Conservation (phyloP, 331 rosid genomes). For the Phaseolus coccineus region DNA sequence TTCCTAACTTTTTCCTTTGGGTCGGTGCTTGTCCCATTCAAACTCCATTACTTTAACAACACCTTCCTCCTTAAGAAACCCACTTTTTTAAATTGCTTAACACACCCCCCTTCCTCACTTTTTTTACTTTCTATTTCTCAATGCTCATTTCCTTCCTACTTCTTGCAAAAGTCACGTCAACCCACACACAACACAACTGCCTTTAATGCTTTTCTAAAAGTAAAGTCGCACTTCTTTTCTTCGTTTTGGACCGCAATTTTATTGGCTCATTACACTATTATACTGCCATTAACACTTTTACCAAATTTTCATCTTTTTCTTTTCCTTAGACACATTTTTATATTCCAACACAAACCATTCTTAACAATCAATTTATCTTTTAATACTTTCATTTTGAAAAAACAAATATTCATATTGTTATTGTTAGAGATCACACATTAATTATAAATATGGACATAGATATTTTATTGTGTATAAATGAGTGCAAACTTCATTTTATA, state of each 20-base stretch:
- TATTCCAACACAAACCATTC: too few species aligned
- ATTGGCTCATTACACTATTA: constrained; percentile 26
- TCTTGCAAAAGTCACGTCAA: constrained; percentile 36
- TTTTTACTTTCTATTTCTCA: not conserved
- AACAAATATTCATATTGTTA: too few species aligned
- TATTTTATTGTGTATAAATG: too few species aligned
- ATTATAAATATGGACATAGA: too few species aligned
- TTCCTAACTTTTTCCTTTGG: constrained; percentile 50
- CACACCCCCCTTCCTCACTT: not conserved
- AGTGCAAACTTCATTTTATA: too few species aligned
- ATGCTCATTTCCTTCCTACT: not conserved
- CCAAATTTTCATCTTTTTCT: too few species aligned
- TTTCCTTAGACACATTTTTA: too few species aligned
- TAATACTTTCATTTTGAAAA: too few species aligned
- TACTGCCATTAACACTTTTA: constrained; percentile 20
- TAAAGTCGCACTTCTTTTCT: constrained; percentile 32
- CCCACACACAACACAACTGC: constrained; percentile 6
- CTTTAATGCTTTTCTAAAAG: constrained; percentile 55
- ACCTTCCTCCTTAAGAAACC: constrained; percentile 54
- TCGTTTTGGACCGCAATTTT: constrained; percentile 40
- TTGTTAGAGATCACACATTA: too few species aligned
- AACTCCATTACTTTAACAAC: constrained; percentile 46
- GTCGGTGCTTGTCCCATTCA: constrained; percentile 73
- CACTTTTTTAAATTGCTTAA: constrained; percentile 38
- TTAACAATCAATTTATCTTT: too few species aligned